Evolutionary conservation across 2,329 filamentous ascomycete species (phyloP).

Genomic region (Colletotrichum sp.): DNA sequence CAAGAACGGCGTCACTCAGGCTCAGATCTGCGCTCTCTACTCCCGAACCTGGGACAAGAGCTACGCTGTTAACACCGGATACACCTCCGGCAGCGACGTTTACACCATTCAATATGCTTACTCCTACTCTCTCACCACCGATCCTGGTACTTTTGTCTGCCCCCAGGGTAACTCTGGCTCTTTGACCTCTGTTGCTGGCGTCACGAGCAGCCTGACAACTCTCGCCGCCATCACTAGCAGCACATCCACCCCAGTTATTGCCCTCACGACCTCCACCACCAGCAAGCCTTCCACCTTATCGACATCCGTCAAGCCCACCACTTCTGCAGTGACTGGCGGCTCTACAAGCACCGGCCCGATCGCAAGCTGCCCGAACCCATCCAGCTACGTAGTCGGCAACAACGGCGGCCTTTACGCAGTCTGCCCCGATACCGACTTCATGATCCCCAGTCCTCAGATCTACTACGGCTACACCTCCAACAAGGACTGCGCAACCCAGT

Average conservation of each 20-base stretch:
- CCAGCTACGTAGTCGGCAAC: not conserved
- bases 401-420: not conserved
- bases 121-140: not conserved
- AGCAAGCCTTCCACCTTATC: not conserved
- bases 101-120: slow-evolving; percentile 6
- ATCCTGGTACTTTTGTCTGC: not conserved
- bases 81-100: not conserved
- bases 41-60: not conserved
- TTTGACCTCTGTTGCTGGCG: not conserved
- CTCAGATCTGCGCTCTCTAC: slow-evolving; percentile 4
- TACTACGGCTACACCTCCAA: not conserved
- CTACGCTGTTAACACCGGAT: not conserved
- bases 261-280: not conserved
- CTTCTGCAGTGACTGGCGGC: not conserved
- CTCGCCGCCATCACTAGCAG: not conserved
- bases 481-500: not conserved
- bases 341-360: not conserved
- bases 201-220: not conserved
- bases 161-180: not conserved
- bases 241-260: not conserved
- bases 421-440: slow-evolving; percentile 3
- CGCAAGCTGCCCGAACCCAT: not conserved
- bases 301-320: not conserved
- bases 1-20: slow-evolving; percentile 3
- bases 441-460: slow-evolving; percentile 1